Evolutionary conservation across 805 yeast species (phyloP), one percentile per base, ranked within the genome.

Genomic region (Isabelozyma heimii): DNA sequence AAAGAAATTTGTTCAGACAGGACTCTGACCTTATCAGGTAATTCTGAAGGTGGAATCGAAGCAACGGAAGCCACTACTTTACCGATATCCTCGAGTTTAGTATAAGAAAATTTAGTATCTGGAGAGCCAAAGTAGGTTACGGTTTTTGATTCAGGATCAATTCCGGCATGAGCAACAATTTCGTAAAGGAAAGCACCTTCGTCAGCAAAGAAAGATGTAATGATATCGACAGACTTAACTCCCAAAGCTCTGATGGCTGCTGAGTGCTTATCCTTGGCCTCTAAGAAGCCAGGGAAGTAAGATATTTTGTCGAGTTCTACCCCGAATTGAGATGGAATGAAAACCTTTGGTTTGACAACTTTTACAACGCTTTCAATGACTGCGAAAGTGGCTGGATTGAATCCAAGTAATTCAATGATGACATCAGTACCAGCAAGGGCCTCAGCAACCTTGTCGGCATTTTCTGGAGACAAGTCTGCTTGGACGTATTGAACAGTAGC

Each of bases 241-340:
- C 83, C 83, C 8, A 63, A 58, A 1, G 56, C 62, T 54, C 83
- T 70, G 15, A 77, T 70, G 12, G 58, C 64, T 2, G 58, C 56
- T 5, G 75, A 58, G 55, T 79, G 81, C 1, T 48, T 56, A 0
- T 59, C 42, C 59, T 79, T 80, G 15, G 48, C 10, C 1, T 43
- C 56, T 28, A 65, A 56, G 47, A 77, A 65, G 0, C 67, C 70
- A 6, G 81, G 76, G 17, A 71, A 60, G 17, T 46, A 38, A 16
- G 54, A 49, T 4, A 61, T 60, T 8, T 58, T 65, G 2, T 53
- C 59, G 14, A 73, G 44, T 47, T 81, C 82, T 17, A 70, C 56
- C 39, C 89, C 90, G 55, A 79, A 84, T 56, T 82, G 87, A 2
- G 85, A 77, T 30, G 87, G 85, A 53, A 82, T 75, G 65, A 73